These are phyloP conservation scores for Cutaneotrichosporon sp. DNA, from an alignment of 1,284 basidiomycete species.

Conservation along the genomic window DNA sequence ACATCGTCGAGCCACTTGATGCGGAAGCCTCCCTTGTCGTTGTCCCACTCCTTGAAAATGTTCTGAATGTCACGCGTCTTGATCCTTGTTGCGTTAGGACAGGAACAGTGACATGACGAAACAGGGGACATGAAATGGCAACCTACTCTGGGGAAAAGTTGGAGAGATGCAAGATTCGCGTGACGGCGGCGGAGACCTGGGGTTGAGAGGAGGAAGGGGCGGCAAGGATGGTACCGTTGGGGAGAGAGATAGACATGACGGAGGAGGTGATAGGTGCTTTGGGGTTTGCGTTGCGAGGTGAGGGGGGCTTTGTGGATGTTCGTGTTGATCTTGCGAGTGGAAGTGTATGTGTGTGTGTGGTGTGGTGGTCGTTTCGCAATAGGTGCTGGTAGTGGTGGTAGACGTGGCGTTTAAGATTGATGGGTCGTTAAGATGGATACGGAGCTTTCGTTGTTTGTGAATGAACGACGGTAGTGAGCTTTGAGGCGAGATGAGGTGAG, in stretches of 20 bases:
- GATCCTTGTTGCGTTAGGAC: constrained; percentile 50
- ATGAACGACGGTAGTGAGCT: neutral
- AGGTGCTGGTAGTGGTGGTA: too few relatives aligned
- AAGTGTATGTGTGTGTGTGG: neutral
- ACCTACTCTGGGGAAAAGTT: constrained; percentile 79
- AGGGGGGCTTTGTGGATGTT: too few relatives aligned
- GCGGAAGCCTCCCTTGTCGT: constrained; percentile 82
- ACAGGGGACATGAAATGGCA: constrained; percentile 1
- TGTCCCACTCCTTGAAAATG: constrained; percentile 86
- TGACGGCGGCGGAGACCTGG: constrained; percentile 81
- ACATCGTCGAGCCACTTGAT: constrained; percentile 99
- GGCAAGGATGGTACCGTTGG: constrained; percentile 42
- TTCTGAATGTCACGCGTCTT: constrained; percentile 95
- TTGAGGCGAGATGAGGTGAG: neutral
- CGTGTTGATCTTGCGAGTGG: neutral
- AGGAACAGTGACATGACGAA: neutral
- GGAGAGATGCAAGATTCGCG: constrained; percentile 84
- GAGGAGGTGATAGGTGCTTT: neutral
- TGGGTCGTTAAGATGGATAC: neutral
- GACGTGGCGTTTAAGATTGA: neutral
- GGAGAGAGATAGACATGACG: constrained; percentile 47
- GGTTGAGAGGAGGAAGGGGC: constrained; percentile 33
- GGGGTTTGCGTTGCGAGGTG: too few relatives aligned
- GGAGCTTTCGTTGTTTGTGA: neutral
- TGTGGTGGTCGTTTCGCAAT: too few relatives aligned